phyloP scores from a whole-genome alignment of 2,329 filamentous ascomycete species.

The Akanthomyces lecanii region DNA sequence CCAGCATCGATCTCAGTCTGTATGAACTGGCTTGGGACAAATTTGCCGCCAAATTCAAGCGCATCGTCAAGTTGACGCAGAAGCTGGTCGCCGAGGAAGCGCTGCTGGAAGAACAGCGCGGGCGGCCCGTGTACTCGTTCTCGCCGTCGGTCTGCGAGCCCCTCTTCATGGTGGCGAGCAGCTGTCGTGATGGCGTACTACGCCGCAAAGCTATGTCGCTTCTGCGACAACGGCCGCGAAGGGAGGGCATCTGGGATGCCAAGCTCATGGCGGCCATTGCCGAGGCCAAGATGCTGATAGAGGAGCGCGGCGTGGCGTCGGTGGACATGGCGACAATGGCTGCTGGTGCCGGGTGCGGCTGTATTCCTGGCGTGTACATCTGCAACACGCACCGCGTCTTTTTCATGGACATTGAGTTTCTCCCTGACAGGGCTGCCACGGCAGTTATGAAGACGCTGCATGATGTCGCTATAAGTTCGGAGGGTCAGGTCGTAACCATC shows the following conservation, averaged over 20 bases:
- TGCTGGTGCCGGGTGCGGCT: background rate
- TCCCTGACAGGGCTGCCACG: conserved; percentile 4
- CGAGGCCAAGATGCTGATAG: conserved; percentile 16
- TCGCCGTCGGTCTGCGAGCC: conserved; percentile 14
- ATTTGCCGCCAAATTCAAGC: conserved; percentile 4
- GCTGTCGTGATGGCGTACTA: conserved; percentile 7
- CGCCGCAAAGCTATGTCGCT: conserved; percentile 11
- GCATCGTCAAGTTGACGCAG: conserved; percentile 11
- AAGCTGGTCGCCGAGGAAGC: conserved; percentile 11
- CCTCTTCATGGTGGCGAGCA: conserved; percentile 12
- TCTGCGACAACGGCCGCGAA: conserved; percentile 10
- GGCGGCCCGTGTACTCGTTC: conserved; percentile 14
- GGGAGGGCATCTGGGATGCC: conserved; percentile 17
- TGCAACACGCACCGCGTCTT: conserved; percentile 14
- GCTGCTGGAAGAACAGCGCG: conserved; percentile 4
- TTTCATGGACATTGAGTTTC: conserved; percentile 14
- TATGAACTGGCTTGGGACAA: conserved; percentile 17
- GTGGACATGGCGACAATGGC: background rate
- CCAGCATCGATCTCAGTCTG: conserved; percentile 6
- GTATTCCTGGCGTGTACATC: conserved; percentile 3
- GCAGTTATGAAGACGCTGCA: conserved; percentile 15
- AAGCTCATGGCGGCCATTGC: conserved; percentile 16
- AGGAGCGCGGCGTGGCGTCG: conserved; percentile 9
- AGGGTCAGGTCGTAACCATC: background rate
- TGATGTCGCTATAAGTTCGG: background rate